A percentile compares a stretch with the other conserved stretches of the same genome.
These are phyloP conservation scores for Primulina eburnea DNA, from an alignment of 257 asterid species.

Conservation along the genomic window DNA sequence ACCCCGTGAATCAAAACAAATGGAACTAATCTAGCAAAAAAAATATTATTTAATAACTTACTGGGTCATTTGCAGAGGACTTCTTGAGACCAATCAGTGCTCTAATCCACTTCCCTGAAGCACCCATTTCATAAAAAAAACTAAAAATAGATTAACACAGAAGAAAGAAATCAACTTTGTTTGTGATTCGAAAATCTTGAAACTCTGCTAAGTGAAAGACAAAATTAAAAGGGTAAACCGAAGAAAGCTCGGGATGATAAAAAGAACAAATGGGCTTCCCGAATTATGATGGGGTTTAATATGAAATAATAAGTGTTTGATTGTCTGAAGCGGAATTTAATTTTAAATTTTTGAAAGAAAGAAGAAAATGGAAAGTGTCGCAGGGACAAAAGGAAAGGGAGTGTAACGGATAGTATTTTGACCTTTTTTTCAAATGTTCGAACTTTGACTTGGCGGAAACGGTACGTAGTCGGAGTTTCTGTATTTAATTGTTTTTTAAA, in stretches of 20 bases:
- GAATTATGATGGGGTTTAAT: not conserved
- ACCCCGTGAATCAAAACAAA: too few species aligned
- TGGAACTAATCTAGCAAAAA: not conserved
- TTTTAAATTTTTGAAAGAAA: not conserved
- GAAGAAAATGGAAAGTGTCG: not conserved
- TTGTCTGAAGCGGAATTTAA: not conserved
- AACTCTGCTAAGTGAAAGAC: not conserved
- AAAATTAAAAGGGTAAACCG: not conserved
- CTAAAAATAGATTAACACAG: not conserved
- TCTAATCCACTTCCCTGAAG: slow-evolving; percentile 49
- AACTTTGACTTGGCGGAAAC: not conserved
- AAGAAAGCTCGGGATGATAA: not conserved
- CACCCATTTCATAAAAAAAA: slow-evolving; percentile 32
- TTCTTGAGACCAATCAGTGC: slow-evolving; percentile 36
- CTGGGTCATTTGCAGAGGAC: slow-evolving; percentile 28
- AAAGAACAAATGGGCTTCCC: not conserved
- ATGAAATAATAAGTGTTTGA: not conserved
- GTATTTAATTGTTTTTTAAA: too few species aligned
- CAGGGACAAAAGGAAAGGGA: not conserved
- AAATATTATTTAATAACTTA: not conserved
- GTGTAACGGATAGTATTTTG: not conserved
- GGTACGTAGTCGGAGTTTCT: not conserved
- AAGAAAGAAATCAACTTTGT: not conserved
- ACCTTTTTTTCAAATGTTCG: not conserved
- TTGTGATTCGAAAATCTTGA: not conserved